Conservation (phyloP, 164 flowering plant species). For the Buxus sempervirens region DNA sequence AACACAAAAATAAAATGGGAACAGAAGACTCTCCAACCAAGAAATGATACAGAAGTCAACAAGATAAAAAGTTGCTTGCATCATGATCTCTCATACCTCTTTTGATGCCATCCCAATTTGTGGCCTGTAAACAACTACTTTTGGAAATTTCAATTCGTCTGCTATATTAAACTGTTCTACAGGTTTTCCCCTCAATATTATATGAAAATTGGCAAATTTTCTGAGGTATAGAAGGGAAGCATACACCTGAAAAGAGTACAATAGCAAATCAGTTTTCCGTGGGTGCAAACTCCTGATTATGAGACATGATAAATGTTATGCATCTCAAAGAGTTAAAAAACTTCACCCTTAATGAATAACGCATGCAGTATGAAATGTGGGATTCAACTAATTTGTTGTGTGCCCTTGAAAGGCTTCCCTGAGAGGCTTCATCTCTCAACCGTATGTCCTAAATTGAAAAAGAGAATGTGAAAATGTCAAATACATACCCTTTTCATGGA, state of each 20-base stretch:
- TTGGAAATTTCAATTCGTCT: conserved; percentile 51
- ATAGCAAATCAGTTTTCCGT: background rate
- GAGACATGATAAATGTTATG: background rate
- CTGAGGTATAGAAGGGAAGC: conserved; percentile 76
- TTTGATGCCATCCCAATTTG: conserved; percentile 38
- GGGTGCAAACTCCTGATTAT: conserved; percentile 2
- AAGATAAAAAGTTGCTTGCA: background rate
- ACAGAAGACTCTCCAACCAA: too few species aligned
- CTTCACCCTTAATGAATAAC: conserved; percentile 75
- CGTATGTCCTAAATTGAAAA: conserved; percentile 61
- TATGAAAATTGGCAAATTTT: conserved; percentile 60
- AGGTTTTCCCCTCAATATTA: conserved; percentile 76
- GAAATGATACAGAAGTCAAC: background rate
- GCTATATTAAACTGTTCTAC: conserved; percentile 67
- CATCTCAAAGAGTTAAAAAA: background rate
- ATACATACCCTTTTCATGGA: background rate
- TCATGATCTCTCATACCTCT: conserved; percentile 42
- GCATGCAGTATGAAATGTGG: conserved; percentile 71
- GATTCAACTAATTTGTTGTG: conserved; percentile 36
- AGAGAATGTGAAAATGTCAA: background rate
- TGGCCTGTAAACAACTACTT: conserved; percentile 63
- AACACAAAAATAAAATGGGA: too few species aligned
- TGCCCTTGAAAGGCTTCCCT: conserved; percentile 27
- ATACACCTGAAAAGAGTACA: conserved; percentile 58
- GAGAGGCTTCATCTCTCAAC: conserved; percentile 69